phyloP scores from a whole-genome alignment of 2,329 filamentous ascomycete species.

The Pseudogymnoascus sp. region DNA sequence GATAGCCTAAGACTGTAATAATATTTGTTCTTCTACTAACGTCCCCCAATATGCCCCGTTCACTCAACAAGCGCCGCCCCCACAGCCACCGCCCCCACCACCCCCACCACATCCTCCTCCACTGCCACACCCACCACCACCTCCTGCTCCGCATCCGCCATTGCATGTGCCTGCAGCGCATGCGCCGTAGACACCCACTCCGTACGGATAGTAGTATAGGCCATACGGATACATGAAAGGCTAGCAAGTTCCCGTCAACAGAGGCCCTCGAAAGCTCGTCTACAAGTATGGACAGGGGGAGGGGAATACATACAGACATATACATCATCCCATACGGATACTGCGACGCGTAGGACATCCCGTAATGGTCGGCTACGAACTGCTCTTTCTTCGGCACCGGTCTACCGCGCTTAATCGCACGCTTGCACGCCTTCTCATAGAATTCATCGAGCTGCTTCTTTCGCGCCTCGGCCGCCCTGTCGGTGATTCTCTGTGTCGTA shows the following conservation, averaged over 20 bases:
- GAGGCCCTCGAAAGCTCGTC: too few species aligned
- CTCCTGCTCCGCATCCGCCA: slow-evolving; percentile 32
- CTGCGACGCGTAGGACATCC: background rate
- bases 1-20: too few species aligned
- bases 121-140: slow-evolving; percentile 37
- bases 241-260: too few species aligned
- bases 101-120: slow-evolving; percentile 27
- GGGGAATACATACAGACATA: background rate
- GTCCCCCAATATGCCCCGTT: too few species aligned
- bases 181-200: slow-evolving; percentile 18
- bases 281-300: too few species aligned
- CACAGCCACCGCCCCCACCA: slow-evolving; percentile 8
- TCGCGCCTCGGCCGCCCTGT: slow-evolving; percentile 22
- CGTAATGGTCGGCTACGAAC: slow-evolving; percentile 39
- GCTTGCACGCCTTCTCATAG: slow-evolving; percentile 45
- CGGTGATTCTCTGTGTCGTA: too few species aligned
- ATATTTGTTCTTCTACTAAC: too few species aligned
- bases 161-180: slow-evolving; percentile 39
- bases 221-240: slow-evolving; percentile 16
- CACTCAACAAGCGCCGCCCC: too few species aligned
- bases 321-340: slow-evolving; percentile 16
- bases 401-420: slow-evolving; percentile 42
- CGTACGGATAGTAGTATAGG: slow-evolving; percentile 21
- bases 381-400: slow-evolving; percentile 38
- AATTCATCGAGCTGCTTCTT: slow-evolving; percentile 41